Conservation (phyloP, 495 filamentous ascomycete species). For the Aspergillus avenaceus region DNA sequence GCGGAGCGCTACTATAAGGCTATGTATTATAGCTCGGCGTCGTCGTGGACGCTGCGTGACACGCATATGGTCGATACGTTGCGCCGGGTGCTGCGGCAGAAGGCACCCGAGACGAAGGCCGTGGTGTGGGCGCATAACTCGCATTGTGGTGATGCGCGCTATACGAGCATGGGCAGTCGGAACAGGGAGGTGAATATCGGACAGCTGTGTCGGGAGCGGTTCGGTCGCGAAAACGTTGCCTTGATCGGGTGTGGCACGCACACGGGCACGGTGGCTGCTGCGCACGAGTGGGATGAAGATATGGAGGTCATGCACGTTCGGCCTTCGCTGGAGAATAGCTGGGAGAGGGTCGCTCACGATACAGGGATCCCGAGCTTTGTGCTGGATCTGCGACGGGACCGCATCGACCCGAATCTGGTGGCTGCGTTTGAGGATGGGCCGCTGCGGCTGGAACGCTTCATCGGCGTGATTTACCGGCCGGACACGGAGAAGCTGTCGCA, state of each 20-base stretch:
- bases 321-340: constrained; percentile 39
- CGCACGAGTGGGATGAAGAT: constrained; percentile 53
- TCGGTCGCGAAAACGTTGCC: constrained; percentile 41
- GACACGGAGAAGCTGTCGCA: constrained; percentile 51
- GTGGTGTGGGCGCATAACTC: constrained; percentile 61
- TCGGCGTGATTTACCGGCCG: constrained; percentile 58
- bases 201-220: constrained; percentile 50
- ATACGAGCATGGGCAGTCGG: constrained; percentile 49
- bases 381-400: constrained; percentile 43
- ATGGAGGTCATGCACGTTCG: constrained; percentile 50
- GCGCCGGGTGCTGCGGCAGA: constrained; percentile 39
- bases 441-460: constrained; percentile 48
- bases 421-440: constrained; percentile 35
- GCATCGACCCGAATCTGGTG: constrained; percentile 31
- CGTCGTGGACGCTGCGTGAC: constrained; percentile 56
- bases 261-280: constrained; percentile 54
- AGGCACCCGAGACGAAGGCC: constrained; percentile 39
- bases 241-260: constrained; percentile 53
- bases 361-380: constrained; percentile 44
- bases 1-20: constrained; percentile 55
- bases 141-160: constrained; percentile 55
- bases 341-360: constrained; percentile 43
- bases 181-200: constrained; percentile 52
- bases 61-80: constrained; percentile 57
- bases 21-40: constrained; percentile 54